phyloP scores from a whole-genome alignment of 169 alveolate species.

The Neospora caninum region DNA sequence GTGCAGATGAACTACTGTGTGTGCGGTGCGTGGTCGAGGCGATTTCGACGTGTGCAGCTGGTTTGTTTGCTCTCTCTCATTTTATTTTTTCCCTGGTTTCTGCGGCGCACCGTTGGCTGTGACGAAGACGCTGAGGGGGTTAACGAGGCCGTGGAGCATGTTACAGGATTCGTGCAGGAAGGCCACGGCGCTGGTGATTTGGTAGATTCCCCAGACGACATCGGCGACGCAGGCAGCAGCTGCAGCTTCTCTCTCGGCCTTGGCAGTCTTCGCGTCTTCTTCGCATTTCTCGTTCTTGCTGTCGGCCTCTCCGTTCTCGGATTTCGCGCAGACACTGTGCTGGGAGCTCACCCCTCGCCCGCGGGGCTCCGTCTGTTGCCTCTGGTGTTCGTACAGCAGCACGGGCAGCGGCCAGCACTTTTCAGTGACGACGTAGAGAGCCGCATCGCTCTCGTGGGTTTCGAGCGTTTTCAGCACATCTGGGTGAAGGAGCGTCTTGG shows the following conservation, averaged over 20 bases:
- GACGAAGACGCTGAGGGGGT: slow-evolving; percentile 62
- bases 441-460: slow-evolving; percentile 53
- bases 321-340: too few species aligned
- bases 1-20: not conserved
- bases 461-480: slow-evolving; percentile 57
- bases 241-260: not conserved
- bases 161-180: slow-evolving; percentile 59
- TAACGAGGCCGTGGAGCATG: slow-evolving; percentile 51
- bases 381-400: not conserved
- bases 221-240: slow-evolving; percentile 37
- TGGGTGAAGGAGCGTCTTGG: slow-evolving; percentile 66
- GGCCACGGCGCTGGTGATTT: slow-evolving; percentile 49
- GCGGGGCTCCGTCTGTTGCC: not conserved
- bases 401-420: slow-evolving; percentile 47
- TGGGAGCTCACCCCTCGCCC: not conserved
- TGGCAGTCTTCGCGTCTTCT: not conserved
- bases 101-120: slow-evolving; percentile 52
- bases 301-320: not conserved
- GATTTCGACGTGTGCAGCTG: not conserved
- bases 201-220: slow-evolving; percentile 42
- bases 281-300: not conserved
- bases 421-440: slow-evolving; percentile 62
- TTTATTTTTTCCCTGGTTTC: not conserved
- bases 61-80: not conserved
- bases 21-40: not conserved